These are phyloP conservation scores for Fistulifera pelliculosa DNA, from an alignment of 108 stramenopile genomes.

Conservation along the genomic window DNA sequence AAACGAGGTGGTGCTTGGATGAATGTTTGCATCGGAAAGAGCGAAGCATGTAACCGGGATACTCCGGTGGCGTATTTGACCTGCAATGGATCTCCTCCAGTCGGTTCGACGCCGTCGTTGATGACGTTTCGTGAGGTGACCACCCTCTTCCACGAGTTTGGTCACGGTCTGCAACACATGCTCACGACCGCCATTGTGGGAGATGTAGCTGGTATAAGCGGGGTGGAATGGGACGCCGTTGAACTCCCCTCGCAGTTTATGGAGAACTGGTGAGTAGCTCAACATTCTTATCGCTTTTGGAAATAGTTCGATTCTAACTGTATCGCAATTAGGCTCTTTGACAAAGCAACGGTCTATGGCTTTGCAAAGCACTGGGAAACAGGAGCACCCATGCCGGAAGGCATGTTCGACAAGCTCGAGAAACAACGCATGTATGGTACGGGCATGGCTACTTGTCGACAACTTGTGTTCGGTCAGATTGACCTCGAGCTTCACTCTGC, in stretches of 20 bases:
- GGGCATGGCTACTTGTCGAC: constrained; percentile 90
- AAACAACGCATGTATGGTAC: constrained; percentile 89
- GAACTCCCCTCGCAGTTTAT: constrained; percentile 95
- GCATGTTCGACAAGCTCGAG: constrained; percentile 92
- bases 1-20: constrained; percentile 98
- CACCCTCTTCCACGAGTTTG: constrained; percentile 94
- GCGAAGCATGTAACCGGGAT: constrained; percentile 63
- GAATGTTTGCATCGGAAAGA: constrained; percentile 90
- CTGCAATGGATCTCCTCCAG: constrained; percentile 96
- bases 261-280: constrained; percentile 99
- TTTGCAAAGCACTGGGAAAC: constrained; percentile 98
- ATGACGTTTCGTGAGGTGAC: constrained; percentile 99
- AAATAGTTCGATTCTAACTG: too few species aligned
- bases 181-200: constrained; percentile 90
- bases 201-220: constrained; percentile 96
- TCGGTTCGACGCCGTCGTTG: constrained; percentile 88
- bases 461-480: constrained; percentile 91
- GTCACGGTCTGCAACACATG: constrained; percentile 22
- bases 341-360: constrained; percentile 63
- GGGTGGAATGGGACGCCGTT: constrained; percentile 97
- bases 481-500: constrained; percentile 93
- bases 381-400: constrained; percentile 90
- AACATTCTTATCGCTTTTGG: too few species aligned
- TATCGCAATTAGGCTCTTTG: too few species aligned
- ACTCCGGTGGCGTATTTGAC: constrained; percentile 96